A percentile compares a stretch with the other conserved stretches of the same genome.
These are phyloP conservation scores for Thielaviopsis euricoi DNA, from an alignment of 2,329 filamentous ascomycete genomes.

Conservation along the genomic window DNA sequence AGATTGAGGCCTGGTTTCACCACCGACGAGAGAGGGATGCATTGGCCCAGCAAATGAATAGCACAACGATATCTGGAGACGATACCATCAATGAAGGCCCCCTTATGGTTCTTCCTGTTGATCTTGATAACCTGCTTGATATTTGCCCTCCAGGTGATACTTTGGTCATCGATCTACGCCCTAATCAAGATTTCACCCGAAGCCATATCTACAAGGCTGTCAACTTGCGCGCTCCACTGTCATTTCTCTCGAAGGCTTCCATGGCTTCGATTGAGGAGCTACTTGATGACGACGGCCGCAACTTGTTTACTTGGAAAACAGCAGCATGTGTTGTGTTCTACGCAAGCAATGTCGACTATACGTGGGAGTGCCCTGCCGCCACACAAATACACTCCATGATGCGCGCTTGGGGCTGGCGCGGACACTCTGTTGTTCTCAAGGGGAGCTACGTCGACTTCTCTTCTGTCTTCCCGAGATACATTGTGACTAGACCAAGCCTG, in stretches of 20 bases:
- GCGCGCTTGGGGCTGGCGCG: conserved; percentile 29
- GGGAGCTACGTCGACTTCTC: conserved; percentile 40
- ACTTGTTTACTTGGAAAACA: conserved; percentile 29
- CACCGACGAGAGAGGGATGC: conserved; percentile 33
- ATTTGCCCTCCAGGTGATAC: conserved; percentile 30
- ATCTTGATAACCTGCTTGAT: conserved; percentile 33
- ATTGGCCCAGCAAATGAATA: conserved; percentile 28
- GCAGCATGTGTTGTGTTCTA: conserved; percentile 36
- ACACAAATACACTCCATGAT: conserved; percentile 29
- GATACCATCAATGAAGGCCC: conserved; percentile 19
- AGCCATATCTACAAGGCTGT: conserved; percentile 36
- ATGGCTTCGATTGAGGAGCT: conserved; percentile 35
- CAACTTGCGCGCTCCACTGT: conserved; percentile 33
- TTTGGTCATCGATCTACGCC: conserved; percentile 34
- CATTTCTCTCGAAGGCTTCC: conserved; percentile 29
- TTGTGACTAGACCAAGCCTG: conserved; percentile 17
- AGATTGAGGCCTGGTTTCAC: conserved; percentile 38
- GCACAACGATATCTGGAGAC: conserved; percentile 24
- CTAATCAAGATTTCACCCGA: conserved; percentile 28
- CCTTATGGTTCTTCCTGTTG: conserved; percentile 34
- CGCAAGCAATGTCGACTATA: conserved; percentile 30
- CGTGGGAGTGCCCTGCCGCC: conserved; percentile 34
- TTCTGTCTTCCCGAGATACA: conserved; percentile 33
- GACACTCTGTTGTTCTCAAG: conserved; percentile 36
- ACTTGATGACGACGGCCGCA: conserved; percentile 30